Evolutionary conservation across 2,329 filamentous ascomycete species (phyloP), one percentile per base, ranked within the genome.

Genomic region (Helminthosporium solani): DNA sequence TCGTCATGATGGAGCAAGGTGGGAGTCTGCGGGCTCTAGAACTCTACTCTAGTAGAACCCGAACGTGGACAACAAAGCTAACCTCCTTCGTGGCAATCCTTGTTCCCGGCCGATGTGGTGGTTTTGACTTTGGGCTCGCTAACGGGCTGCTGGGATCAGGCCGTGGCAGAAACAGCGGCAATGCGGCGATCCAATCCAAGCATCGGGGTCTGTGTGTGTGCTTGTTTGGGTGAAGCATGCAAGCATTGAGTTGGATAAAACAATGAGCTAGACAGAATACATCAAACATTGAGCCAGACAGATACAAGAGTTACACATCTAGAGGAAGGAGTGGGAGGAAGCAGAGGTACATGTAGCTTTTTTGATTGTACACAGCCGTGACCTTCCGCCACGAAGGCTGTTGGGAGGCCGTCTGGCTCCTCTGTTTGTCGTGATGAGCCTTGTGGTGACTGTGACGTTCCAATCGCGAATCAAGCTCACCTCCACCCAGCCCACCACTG

Each of bases 381-480:
- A 14, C 30, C n/a, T 19, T 15, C 18, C 19, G 38, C 28, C 27
- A n/a, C 23, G 25, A 27, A 27, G 25, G 25, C 25, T 7, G 63
- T 54, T 64, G 66, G 63, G 61, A 46, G 52, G 44, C 42, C 50
- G 46, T 45, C 46, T 46, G 57, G n/a, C n/a, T n/a, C n/a, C n/a
- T n/a, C n/a, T n/a, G n/a, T n/a, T n/a, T n/a, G n/a, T n/a, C n/a
- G n/a, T n/a, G n/a, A n/a, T n/a, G n/a, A n/a, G n/a, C n/a, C n/a
- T n/a, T n/a, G n/a, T n/a, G n/a, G n/a, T n/a, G n/a, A n/a, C n/a
- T n/a, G n/a, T n/a, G n/a, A n/a, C n/a, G n/a, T n/a, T n/a, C n/a
- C n/a, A n/a, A n/a, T n/a, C n/a, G n/a, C n/a, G n/a, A n/a, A n/a
- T n/a, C n/a, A n/a, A n/a, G n/a, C n/a, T n/a, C n/a, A n/a, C n/a